These are phyloP conservation scores for Uronychia setigera DNA, from an alignment of 73 alveolate genomes.

Conservation along the genomic window DNA sequence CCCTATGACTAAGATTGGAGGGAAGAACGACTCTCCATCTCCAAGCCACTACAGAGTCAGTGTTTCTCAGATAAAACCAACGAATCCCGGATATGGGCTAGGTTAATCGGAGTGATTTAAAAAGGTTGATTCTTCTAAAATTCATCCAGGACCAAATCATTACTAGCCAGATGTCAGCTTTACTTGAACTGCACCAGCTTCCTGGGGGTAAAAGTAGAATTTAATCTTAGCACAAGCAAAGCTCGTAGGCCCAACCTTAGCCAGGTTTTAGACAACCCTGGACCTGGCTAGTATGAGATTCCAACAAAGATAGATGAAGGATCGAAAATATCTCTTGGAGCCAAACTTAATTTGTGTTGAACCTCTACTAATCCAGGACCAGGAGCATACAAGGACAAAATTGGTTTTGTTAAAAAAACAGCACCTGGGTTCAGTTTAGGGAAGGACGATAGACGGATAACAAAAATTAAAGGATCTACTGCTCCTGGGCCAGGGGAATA, in stretches of 20 bases:
- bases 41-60: not conserved
- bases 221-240: too few species aligned
- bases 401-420: not conserved
- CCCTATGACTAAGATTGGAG: not conserved
- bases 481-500: constrained; percentile 1
- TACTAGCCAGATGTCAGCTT: not conserved
- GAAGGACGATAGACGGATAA: not conserved
- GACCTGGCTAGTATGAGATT: constrained; percentile 24
- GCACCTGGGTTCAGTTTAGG: not conserved
- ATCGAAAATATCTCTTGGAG: constrained; percentile 17
- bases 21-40: not conserved
- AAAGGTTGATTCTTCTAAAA: not conserved
- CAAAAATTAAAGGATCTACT: not conserved
- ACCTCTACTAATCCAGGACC: constrained; percentile 32
- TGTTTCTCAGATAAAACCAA: not conserved
- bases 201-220: not conserved
- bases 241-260: not conserved
- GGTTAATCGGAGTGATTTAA: not conserved
- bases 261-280: constrained; percentile 9
- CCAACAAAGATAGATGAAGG: constrained; percentile 38
- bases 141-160: not conserved
- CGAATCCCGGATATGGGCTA: not conserved
- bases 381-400: constrained; percentile 17
- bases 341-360: not conserved
- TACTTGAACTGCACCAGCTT: not conserved